These are phyloP conservation scores for Asterophora parasitica DNA, from an alignment of 768 basidiomycete species.

Conservation along the genomic window DNA sequence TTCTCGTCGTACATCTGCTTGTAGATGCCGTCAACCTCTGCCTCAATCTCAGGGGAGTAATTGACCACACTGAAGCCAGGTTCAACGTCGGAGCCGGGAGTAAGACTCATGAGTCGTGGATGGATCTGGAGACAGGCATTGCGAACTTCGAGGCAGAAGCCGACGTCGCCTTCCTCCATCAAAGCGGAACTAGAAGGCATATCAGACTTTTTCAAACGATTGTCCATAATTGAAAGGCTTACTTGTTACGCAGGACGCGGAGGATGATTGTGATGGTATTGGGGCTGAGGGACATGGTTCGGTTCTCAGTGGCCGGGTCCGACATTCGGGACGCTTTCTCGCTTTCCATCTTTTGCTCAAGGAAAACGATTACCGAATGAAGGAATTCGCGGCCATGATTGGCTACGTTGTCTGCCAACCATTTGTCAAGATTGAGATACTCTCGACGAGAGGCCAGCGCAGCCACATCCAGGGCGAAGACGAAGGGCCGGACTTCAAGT, in stretches of 20 bases:
- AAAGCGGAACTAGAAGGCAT: slow-evolving; percentile 51
- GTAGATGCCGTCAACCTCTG: slow-evolving; percentile 93
- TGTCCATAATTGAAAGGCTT: slow-evolving; percentile 21
- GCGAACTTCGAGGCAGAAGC: slow-evolving; percentile 86
- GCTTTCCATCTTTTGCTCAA: slow-evolving; percentile 89
- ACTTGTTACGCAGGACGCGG: slow-evolving; percentile 83
- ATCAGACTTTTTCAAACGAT: slow-evolving; percentile 5
- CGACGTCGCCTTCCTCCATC: slow-evolving; percentile 75
- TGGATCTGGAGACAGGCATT: slow-evolving; percentile 92
- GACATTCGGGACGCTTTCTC: slow-evolving; percentile 75
- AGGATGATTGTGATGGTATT: slow-evolving; percentile 91
- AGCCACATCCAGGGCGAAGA: slow-evolving; percentile 90
- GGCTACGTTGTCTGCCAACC: slow-evolving; percentile 85
- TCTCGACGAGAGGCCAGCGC: slow-evolving; percentile 90
- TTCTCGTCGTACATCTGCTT: slow-evolving; percentile 98
- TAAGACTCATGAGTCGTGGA: slow-evolving; percentile 92
- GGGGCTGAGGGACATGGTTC: slow-evolving; percentile 84
- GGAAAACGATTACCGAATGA: slow-evolving; percentile 79
- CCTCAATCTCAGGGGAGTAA: slow-evolving; percentile 85
- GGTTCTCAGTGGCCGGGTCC: slow-evolving; percentile 71
- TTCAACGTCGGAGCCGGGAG: slow-evolving; percentile 81
- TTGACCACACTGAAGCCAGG: slow-evolving; percentile 87
- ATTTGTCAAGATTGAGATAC: slow-evolving; percentile 94
- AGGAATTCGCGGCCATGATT: slow-evolving; percentile 83
- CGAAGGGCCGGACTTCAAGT: slow-evolving; percentile 83